A percentile compares a stretch with the other conserved stretches of the same genome.
Conservation (phyloP, 176 grass and related monocot species). For the Rhynchospora pubera region DNA sequence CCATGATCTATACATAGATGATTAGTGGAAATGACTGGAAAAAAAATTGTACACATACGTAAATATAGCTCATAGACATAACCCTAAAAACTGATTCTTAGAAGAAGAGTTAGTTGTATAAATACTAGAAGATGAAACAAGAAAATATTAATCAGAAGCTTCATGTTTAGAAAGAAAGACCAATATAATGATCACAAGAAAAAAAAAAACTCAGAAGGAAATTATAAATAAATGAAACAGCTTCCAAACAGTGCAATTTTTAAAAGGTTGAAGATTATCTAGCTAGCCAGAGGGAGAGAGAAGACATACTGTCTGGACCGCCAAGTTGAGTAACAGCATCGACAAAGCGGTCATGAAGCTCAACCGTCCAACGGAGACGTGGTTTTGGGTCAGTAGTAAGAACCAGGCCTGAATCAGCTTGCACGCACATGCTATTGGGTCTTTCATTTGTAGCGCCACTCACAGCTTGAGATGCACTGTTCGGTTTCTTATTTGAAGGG, state of each 20-base stretch:
- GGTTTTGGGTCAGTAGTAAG: constrained; percentile 99
- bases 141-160: not conserved
- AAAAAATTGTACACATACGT: not conserved
- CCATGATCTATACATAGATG: not conserved
- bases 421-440: constrained; percentile 47
- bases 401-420: constrained; percentile 87
- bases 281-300: not conserved
- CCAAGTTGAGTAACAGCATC: constrained; percentile 92
- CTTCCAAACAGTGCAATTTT: not conserved
- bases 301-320: constrained; percentile 67
- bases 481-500: constrained; percentile 77
- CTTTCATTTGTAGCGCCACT: constrained; percentile 56
- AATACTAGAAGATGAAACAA: not conserved
- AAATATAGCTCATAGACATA: constrained; percentile 11
- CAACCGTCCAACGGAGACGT: constrained; percentile 84
- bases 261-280: not conserved
- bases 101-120: not conserved
- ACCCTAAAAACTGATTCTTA: not conserved
- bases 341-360: constrained; percentile 95
- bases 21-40: not conserved
- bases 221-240: not conserved
- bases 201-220: not conserved
- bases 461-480: constrained; percentile 25
- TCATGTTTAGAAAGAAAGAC: not conserved
- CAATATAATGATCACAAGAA: not conserved